A percentile compares a stretch with the other conserved stretches of the same genome.
Evolutionary conservation across 768 basidiomycete genomes (phyloP).

Genomic region (Pholiota molesta): DNA sequence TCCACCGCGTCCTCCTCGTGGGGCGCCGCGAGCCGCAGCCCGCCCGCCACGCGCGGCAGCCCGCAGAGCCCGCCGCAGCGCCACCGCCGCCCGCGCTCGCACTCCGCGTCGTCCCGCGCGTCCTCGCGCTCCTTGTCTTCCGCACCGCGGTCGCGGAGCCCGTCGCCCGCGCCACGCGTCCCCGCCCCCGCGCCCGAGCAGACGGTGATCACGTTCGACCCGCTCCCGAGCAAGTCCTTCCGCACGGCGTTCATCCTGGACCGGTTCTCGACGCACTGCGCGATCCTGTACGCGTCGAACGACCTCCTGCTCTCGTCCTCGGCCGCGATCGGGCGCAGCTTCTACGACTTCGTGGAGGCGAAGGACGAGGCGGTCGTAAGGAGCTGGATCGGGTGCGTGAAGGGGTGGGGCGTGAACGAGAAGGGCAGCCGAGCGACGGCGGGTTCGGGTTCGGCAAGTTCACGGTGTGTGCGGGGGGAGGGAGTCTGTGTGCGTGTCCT

Average conservation of each 20-base stretch:
- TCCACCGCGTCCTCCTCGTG: slow-evolving; percentile 27
- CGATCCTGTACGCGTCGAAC: slow-evolving; percentile 74
- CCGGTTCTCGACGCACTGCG: slow-evolving; percentile 69
- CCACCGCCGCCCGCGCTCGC: background rate
- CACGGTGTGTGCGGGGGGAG: slow-evolving; percentile 57
- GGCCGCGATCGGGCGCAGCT: slow-evolving; percentile 62
- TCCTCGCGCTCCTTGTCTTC: background rate
- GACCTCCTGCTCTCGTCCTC: slow-evolving; percentile 64
- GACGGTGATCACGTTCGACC: slow-evolving; percentile 52
- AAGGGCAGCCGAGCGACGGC: slow-evolving; percentile 79
- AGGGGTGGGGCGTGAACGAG: slow-evolving; percentile 86
- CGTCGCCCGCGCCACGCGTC: background rate
- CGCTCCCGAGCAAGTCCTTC: slow-evolving; percentile 69
- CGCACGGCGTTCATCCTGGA: slow-evolving; percentile 83
- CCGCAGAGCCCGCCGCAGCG: background rate
- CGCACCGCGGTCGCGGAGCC: background rate
- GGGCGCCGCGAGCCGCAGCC: background rate
- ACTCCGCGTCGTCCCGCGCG: background rate
- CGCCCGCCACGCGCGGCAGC: background rate
- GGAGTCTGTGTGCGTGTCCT: slow-evolving; percentile 51
- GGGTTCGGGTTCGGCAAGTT: slow-evolving; percentile 86
- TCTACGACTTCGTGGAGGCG: slow-evolving; percentile 75
- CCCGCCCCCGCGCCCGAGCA: background rate
- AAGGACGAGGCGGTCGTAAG: slow-evolving; percentile 69
- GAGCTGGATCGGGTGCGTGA: slow-evolving; percentile 76